Evolutionary conservation across 2,329 filamentous ascomycete genomes (phyloP).

Genomic region (Leptosphaerulina australis): DNA sequence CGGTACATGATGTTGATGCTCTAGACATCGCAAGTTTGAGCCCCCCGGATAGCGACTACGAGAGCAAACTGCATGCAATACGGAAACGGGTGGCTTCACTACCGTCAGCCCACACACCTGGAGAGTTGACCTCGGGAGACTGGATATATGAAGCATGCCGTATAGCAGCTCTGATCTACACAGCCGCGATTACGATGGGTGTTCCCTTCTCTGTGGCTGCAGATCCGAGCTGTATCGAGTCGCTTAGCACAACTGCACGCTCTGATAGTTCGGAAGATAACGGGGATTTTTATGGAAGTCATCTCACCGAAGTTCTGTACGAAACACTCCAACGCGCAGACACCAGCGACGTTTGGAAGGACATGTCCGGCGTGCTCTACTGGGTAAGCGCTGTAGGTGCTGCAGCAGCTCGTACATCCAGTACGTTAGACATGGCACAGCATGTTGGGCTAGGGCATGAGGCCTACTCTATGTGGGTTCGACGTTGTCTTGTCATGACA

Average conservation of each 20-base stretch:
- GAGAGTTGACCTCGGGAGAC: constrained; percentile 29
- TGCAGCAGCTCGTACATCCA: constrained; percentile 34
- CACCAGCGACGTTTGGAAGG: constrained; percentile 36
- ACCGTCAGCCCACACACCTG: constrained; percentile 33
- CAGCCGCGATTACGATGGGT: constrained; percentile 35
- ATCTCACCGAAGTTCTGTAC: constrained; percentile 31
- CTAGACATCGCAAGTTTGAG: constrained; percentile 3
- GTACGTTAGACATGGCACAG: constrained; percentile 19
- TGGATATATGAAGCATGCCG: constrained; percentile 46
- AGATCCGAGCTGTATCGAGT: constrained; percentile 10
- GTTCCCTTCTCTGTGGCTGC: constrained; percentile 40
- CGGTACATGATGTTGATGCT: constrained; percentile 5
- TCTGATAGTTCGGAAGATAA: not conserved
- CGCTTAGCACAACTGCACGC: not conserved
- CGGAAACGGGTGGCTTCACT: constrained; percentile 23
- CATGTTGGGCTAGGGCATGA: constrained; percentile 13
- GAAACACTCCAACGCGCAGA: constrained; percentile 33
- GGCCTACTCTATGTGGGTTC: constrained; percentile 31
- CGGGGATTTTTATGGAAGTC: constrained; percentile 1
- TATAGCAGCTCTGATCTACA: constrained; percentile 43
- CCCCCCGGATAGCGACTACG: constrained; percentile 18
- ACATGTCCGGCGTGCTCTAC: constrained; percentile 45
- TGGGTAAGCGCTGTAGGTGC: constrained; percentile 43
- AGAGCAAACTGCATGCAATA: constrained; percentile 23
- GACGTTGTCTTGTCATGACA: constrained; percentile 39